phyloP scores from a whole-genome alignment of 2,329 filamentous ascomycete species.

The Colletotrichum spaethianum region DNA sequence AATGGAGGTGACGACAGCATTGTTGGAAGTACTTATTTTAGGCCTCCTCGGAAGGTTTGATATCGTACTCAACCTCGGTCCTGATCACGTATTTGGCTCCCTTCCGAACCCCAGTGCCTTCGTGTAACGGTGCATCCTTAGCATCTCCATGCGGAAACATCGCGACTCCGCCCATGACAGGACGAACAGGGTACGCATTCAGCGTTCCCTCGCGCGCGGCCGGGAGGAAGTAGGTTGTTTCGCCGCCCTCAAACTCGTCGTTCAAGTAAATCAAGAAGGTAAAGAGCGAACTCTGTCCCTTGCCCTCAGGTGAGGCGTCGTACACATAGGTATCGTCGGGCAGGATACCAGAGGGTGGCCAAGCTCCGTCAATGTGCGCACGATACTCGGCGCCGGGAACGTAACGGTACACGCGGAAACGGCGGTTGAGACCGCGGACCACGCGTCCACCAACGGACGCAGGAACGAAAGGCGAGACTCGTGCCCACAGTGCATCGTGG shows the following conservation, averaged over 20 bases:
- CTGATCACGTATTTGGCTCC: conserved; percentile 79
- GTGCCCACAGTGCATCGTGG: conserved; percentile 73
- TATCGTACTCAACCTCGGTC: conserved; percentile 80
- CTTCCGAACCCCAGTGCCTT: conserved; percentile 78
- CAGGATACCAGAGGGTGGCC: conserved; percentile 78
- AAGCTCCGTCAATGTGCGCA: conserved; percentile 79
- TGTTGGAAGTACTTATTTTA: not conserved
- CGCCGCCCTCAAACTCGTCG: conserved; percentile 79
- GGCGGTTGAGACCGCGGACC: conserved; percentile 75
- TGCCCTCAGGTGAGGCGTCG: conserved; percentile 71
- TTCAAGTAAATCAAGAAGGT: conserved; percentile 80
- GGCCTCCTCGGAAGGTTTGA: conserved; percentile 54
- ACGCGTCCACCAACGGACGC: conserved; percentile 66
- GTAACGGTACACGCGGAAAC: conserved; percentile 81
- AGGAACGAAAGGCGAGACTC: conserved; percentile 72
- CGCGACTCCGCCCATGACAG: conserved; percentile 77
- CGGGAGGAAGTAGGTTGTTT: conserved; percentile 80
- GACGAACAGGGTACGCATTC: conserved; percentile 78
- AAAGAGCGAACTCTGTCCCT: conserved; percentile 77
- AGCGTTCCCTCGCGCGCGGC: conserved; percentile 74
- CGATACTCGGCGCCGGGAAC: conserved; percentile 81
- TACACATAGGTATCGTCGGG: conserved; percentile 74
- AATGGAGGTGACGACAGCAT: not conserved
- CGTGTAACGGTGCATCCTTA: conserved; percentile 75
- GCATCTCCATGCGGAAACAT: conserved; percentile 80